phyloP scores from a whole-genome alignment of 352 stramenopile genomes.

The Globisporangium irregulare region DNA sequence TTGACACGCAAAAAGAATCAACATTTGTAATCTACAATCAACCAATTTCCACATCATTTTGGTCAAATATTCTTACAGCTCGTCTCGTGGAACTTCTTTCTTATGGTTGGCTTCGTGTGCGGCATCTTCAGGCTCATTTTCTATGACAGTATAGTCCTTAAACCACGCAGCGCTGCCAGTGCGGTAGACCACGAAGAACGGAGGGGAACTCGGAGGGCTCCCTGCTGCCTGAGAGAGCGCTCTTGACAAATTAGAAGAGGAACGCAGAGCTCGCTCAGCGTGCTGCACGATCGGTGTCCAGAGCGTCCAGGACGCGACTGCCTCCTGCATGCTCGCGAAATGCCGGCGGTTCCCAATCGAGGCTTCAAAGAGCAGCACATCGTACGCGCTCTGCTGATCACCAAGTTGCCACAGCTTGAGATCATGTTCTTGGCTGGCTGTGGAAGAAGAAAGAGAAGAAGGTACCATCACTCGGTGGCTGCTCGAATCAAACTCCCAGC shows the following conservation, averaged over 20 bases:
- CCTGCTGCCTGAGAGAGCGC: neutral
- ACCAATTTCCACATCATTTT: neutral
- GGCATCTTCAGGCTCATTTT: neutral
- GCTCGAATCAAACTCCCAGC: conserved; percentile 9
- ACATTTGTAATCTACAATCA: conserved; percentile 5
- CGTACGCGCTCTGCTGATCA: conserved; percentile 34
- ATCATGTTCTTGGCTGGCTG: neutral
- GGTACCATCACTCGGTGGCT: conserved; percentile 12
- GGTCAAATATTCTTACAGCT: neutral
- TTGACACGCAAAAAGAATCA: neutral
- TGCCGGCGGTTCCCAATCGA: conserved; percentile 20
- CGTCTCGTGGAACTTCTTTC: neutral
- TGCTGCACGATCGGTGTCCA: conserved; percentile 60
- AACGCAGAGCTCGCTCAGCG: neutral
- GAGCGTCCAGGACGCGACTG: conserved; percentile 57
- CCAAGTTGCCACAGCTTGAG: conserved; percentile 27
- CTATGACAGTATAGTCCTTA: neutral
- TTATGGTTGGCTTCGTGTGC: neutral
- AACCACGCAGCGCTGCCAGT: conserved; percentile 1
- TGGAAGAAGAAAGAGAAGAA: conserved; percentile 1
- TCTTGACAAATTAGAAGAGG: neutral
- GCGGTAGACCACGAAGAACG: neutral
- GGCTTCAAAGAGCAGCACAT: conserved; percentile 29
- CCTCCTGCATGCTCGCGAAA: conserved; percentile 55
- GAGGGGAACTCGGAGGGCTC: neutral